Base-by-base conservation (phyloP, 768 basidiomycete genomes). In the Hypholoma sublateritium region DNA sequence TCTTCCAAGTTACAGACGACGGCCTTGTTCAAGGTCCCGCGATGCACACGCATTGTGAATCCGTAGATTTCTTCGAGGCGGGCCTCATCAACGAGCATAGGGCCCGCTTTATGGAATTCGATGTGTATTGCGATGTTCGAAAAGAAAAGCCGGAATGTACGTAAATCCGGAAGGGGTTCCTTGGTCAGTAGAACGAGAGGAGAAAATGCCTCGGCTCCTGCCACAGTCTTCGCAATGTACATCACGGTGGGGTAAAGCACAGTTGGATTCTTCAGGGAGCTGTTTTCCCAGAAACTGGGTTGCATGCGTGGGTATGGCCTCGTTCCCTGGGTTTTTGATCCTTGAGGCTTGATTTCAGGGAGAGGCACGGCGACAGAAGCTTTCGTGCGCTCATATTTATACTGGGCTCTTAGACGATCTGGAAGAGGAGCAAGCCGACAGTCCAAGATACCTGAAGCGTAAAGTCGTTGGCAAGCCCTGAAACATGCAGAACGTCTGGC, bases 151-250 rank as follows among this genome's bases (percentile, higher is more conserved):
- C 77, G 75, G 70, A 93, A 84, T 34, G 69, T 62, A 2, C 75
- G 66, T 19, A 93, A 64, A 21, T 71, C 63, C 2, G 91, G 89
- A 6, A 93, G 72, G 14, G 89, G 87, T 22, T 77, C 74, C 44
- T 86, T 79, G 7, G 90, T 89, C 39, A 94, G 74, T 35, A 94
- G 67, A 16, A 84, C 67, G 54, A 94, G 72, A 3, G 89, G 86
- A 11, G 78, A 80, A 61, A 83, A 80, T n/a, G 71, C 58, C 52
- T 72, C 68, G 22, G 66, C 64, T 24, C 68, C 69, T 13, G 67
- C 62, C 28, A 66, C 69, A 17, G 70, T 60, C 11, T 68, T 67
- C 11, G 70, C 66, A 14, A 77, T 67, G 49, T 75, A 67, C 39
- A 91, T 71, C 32, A 89, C 69, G 7, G 79, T 77, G 2, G 88